Base-by-base conservation (phyloP, 148 eudicot species). In the Dysphania ambrosioides region DNA sequence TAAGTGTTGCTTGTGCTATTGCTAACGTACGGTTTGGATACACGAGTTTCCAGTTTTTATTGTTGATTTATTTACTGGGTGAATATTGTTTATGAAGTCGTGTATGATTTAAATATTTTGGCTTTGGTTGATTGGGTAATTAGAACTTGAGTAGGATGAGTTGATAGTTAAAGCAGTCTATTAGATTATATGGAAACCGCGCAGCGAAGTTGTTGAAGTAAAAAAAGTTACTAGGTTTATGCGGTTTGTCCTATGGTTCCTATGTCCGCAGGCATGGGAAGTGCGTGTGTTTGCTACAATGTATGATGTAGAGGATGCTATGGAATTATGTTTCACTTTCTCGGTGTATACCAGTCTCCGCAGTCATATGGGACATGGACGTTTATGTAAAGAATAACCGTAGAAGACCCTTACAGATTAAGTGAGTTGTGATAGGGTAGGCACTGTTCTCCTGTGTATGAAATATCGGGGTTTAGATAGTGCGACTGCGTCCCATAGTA, bases 1-100 rank as follows among this genome's bases (percentile, higher is more conserved):
- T 95, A 79, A 95, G 99, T 70, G 97, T 92, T 66, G 99, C 99
- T 30, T 80, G 88, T 61, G 91, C 99, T 34, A 89, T 95, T 34
- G 91, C 92, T 4, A 97, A 95, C 97, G 99, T 92, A 71, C 75
- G 68, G 1, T 56, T 36, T 38, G 51, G 0, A 16, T 13, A 47
- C 66, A 4, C 8, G 38, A 47, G 3, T 44, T 65, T 59, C 15
- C 21, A 23, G 42, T 47, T 49, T n/a, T 24, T 30, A 3, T 47
- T 34, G 2, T 15, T 30, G 2, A 18, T 36, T 10, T 0, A 41
- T n/a, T 27, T 35, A 7, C 11, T 51, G 31, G 15, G 8, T 36
- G 40, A 5, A 36, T 36, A 4, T 36, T 36, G 40, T 0, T 8
- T 36, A 36, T 36, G 40, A 36, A 4, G 40, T 36, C 8, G 40